Base-by-base conservation (phyloP, 2,329 filamentous ascomycete species). In the Exophiala xenobiotica region DNA sequence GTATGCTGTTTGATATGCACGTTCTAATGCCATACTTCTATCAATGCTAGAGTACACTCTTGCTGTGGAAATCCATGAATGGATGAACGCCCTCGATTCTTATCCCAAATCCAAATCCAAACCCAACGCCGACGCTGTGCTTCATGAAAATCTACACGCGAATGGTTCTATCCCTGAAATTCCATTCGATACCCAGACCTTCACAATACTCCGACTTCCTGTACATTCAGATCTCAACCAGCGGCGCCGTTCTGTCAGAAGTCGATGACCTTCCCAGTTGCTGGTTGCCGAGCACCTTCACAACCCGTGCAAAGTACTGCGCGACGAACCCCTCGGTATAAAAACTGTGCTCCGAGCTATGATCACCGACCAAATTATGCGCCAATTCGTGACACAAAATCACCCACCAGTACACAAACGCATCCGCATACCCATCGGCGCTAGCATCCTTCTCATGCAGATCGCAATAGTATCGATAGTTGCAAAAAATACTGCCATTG, bases 301-400 rank as follows among this genome's bases (percentile, higher is more conserved):
- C 46, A 8, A 63, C 57, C 19, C 48, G 54, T 4, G 43, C 43
- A 48, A 63, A 63, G 41, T 63, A 63, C 35, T 61, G 53, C 9
- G 59, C 54, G 29, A 63, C 61, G 46, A 64, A 63, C 5, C 61
- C 61, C 44, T 64, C 62, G 3, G 86, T 92, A 65, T 93, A 95
- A 66, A 85, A 95, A 63, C 85, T 88, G 69, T 95, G 90, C 47
- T 87, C 80, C 12, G 87, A 77, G 64, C 86, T 86, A 68, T 97
- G 92, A 57, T 83, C 79, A 29, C 74, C 72, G 6, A 96, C 89
- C 48, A 99, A 73, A 67, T 99, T 99, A 71, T 99, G 93, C 51
- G 93, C 91, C 68, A 99, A 73, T 72, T 99, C 95, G 67, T 99
- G 93, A 56, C 90, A 95, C 55, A 96, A 69, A n/a, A 93, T 90